Percentiles rank a stretch among this genome's conserved stretches.
Conservation (phyloP, 2,329 filamentous ascomycete genomes). For the Setomelanomma holmii region DNA sequence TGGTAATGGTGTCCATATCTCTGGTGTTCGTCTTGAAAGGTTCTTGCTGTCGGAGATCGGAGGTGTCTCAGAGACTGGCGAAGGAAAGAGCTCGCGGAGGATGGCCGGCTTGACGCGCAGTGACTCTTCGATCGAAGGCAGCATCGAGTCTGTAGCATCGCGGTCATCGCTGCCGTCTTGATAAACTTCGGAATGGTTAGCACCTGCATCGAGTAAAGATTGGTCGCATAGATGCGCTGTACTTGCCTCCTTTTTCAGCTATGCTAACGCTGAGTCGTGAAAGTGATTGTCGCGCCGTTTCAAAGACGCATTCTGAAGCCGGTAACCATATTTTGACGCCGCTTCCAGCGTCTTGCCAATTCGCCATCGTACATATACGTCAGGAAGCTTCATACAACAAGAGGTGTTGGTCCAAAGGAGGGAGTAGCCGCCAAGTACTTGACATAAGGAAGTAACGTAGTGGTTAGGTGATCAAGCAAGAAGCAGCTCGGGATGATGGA, state of each 20-base stretch:
- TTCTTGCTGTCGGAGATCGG: neutral
- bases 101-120: neutral
- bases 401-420: no score
- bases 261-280: neutral
- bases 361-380: neutral
- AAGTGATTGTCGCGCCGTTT: neutral
- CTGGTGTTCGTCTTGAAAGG: neutral
- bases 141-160: neutral
- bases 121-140: neutral
- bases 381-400: neutral
- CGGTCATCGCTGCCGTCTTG: neutral
- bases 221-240: neutral
- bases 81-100: neutral
- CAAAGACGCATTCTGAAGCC: neutral
- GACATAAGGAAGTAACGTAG: no score
- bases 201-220: neutral
- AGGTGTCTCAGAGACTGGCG: neutral
- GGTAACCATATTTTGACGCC: neutral
- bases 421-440: no score
- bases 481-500: no score
- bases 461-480: no score
- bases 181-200: neutral
- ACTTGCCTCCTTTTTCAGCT: neutral
- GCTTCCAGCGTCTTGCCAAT: neutral
- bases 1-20: neutral